phyloP scores from a whole-genome alignment of 108 stramenopile genomes.

The Cafeteria roenbergensis region DNA sequence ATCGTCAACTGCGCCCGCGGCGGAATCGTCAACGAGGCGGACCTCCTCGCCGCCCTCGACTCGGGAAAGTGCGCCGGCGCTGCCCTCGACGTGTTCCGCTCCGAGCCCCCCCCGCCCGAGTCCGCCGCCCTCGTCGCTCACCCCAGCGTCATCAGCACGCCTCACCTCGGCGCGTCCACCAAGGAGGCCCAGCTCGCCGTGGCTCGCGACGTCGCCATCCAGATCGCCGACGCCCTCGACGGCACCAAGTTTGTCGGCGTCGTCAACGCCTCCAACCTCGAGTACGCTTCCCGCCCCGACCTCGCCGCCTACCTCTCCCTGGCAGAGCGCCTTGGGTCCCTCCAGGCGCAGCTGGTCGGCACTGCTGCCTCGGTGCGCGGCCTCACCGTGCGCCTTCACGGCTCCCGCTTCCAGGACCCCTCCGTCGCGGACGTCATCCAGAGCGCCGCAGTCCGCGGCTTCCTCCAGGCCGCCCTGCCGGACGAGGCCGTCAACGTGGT shows the following conservation, averaged over 20 bases:
- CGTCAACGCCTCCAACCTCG: conserved; percentile 65
- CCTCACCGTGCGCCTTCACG: conserved; percentile 29
- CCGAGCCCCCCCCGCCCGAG: conserved; percentile 15
- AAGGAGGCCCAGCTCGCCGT: conserved; percentile 86
- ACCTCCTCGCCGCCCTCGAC: conserved; percentile 69
- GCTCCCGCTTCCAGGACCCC: conserved; percentile 32
- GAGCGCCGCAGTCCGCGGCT: conserved; percentile 38
- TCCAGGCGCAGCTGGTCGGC: conserved; percentile 42
- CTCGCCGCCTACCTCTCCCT: conserved; percentile 27
- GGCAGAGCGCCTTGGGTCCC: conserved; percentile 40
- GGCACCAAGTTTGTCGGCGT: conserved; percentile 64
- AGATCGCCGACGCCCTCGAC: conserved; percentile 67
- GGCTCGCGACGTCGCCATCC: conserved; percentile 71
- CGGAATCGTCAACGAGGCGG: conserved; percentile 74
- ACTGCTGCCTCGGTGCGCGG: conserved; percentile 24
- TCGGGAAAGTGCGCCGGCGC: conserved; percentile 42
- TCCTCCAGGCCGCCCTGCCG: conserved; percentile 7
- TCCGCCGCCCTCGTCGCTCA: conserved; percentile 53
- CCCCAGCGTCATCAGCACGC: conserved; percentile 66
- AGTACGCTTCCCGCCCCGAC: background rate
- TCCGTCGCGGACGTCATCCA: conserved; percentile 36
- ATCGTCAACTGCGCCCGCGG: conserved; percentile 87
- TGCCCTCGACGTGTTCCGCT: conserved; percentile 18
- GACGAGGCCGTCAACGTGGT: background rate
- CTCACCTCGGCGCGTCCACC: conserved; percentile 87